Base-by-base conservation (phyloP, 179 eudicot genomes). In the Spinacia oleracea region DNA sequence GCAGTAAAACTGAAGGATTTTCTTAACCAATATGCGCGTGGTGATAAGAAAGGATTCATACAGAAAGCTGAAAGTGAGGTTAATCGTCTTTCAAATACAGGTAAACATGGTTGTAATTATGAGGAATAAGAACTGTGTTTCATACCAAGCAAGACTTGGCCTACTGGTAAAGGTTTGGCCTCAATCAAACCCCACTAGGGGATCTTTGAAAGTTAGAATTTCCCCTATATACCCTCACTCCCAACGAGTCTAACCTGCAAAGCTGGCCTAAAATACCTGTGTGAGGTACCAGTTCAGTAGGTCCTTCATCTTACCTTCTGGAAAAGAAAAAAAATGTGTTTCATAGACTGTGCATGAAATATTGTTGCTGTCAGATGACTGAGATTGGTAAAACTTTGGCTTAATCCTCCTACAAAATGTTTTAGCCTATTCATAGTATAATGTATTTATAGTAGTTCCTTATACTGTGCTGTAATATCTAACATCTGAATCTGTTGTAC, bases 81-180 rank as follows among this genome's bases (percentile, higher is more conserved):
- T 73, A 85, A 88, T 51, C 89, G 95, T 31, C 95, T 95, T 69
- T 86, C 97, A 20, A 86, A 75, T 68, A 85, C 98, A 91, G 94
- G 97, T 92, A 74, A 35, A 69, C n/a, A n/a, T 25, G 21, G 7
- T 38, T 38, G 4, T 1, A 38, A 38, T 4, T 4, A 38, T 3
- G 40, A 9, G 34, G 10, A 60, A 27, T 16, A 9, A 51, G 9
- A 9, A 23, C 23, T 59, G 65, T 25, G 14, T 59, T 59, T 25
- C 21, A 2, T n/a, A n/a, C n/a, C n/a, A n/a, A n/a, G n/a, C n/a
- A n/a, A n/a, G n/a, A n/a, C n/a, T n/a, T n/a, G n/a, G n/a, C n/a
- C n/a, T n/a, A n/a, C n/a, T n/a, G n/a, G n/a, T n/a, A n/a, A n/a
- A n/a, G n/a, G n/a, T n/a, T n/a, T n/a, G n/a, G n/a, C n/a, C n/a